Base-by-base conservation (phyloP, 306 rosid genomes). In the Senna tora region DNA sequence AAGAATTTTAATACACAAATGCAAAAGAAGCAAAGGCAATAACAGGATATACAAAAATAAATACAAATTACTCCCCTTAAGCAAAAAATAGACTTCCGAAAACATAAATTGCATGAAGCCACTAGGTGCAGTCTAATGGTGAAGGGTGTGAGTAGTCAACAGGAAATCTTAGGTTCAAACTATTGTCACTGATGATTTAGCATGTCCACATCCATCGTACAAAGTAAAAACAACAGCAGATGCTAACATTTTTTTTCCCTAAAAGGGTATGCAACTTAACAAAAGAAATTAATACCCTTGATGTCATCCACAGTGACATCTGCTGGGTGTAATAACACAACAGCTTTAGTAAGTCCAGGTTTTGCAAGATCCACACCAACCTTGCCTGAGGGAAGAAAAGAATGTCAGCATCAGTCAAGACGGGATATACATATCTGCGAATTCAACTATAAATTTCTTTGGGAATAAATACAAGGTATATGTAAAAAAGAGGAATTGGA, bases 251-350 rank as follows among this genome's bases (percentile, higher is more conserved):
- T 25, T 1, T 30, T 43, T 12, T 39, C 78, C 25, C 1, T 47
- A 33, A 33, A 43, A 59, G 15, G 30, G 61, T 42, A 67, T 49
- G 22, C 67, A 76, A 47, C 53, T 8, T 58, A 47, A 57, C n/a
- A 22, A 58, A 13, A 17, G 41, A 73, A 72, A 41, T 52, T 2
- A 84, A 67, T 82, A 90, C 98, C 87, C 57, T 81, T 83, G 58
- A 85, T 80, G 80, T 90, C 97, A n/a, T 90, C 93, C 52, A 84
- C 43, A 46, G 86, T 60, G 73, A 90, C 84, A 30, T 78, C 65
- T 46, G 97, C 74, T n/a, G 96, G 97, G 80, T 93, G 97, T 5
- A 82, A 73, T 32, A 88, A 62, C 53, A 82, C 96, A 49, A 75
- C 90, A 77, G 88, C 87, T 51, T 85, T 80, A 61, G 88, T 82